phyloP scores from a whole-genome alignment of 768 basidiomycete species.

The Pleurotus eryngii region DNA sequence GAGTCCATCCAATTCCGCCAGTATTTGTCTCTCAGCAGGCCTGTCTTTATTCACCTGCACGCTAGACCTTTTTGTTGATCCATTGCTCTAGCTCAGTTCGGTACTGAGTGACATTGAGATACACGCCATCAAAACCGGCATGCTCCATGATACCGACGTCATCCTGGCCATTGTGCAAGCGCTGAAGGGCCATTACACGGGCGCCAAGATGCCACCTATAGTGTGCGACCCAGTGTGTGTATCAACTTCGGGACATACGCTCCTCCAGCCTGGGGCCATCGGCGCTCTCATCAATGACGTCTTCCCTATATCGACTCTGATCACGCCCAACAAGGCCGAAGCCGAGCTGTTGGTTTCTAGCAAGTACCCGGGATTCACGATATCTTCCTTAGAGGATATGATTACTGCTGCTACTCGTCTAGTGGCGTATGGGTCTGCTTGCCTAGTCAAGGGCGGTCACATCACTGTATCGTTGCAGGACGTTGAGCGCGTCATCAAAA shows the following conservation, averaged over 20 bases:
- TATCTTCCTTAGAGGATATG: slow-evolving; percentile 57
- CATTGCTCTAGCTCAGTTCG: slow-evolving; percentile 52
- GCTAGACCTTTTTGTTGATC: background rate
- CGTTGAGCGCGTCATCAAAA: slow-evolving; percentile 28
- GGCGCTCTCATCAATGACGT: slow-evolving; percentile 55
- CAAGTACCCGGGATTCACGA: slow-evolving; percentile 21
- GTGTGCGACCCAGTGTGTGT: slow-evolving; percentile 91
- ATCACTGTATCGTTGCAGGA: slow-evolving; percentile 44
- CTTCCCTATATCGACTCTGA: slow-evolving; percentile 64
- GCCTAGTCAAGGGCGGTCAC: slow-evolving; percentile 88
- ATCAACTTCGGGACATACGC: slow-evolving; percentile 81
- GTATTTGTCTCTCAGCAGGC: slow-evolving; percentile 75
- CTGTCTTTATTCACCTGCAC: background rate
- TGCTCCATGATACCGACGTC: slow-evolving; percentile 67
- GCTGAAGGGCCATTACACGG: slow-evolving; percentile 40
- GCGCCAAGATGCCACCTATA: slow-evolving; percentile 41
- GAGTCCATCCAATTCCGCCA: slow-evolving; percentile 62
- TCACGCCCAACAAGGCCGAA: slow-evolving; percentile 87
- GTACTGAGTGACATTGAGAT: slow-evolving; percentile 72
- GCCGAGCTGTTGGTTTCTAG: slow-evolving; percentile 64
- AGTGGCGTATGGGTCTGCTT: slow-evolving; percentile 45
- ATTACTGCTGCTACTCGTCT: slow-evolving; percentile 50
- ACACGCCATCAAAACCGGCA: slow-evolving; percentile 82
- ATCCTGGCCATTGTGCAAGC: slow-evolving; percentile 48
- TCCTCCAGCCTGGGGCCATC: slow-evolving; percentile 69